A percentile compares a stretch with the other conserved stretches of the same genome.
These are phyloP conservation scores for Ormosia semicastrata DNA, from an alignment of 306 rosid genomes.

Conservation along the genomic window DNA sequence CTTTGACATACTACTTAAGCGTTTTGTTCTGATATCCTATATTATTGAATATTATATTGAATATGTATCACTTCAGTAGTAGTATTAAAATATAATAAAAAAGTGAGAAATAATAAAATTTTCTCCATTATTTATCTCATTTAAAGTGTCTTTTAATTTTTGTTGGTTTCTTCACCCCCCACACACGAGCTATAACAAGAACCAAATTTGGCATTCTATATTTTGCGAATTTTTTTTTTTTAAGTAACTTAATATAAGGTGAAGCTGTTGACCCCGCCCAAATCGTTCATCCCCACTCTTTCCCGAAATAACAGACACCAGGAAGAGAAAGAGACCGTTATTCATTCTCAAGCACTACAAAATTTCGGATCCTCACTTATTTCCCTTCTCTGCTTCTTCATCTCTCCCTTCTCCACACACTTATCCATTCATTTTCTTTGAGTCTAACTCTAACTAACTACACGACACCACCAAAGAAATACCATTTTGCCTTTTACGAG, in stretches of 20 bases:
- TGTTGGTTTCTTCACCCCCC: too few species aligned
- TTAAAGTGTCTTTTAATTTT: too few species aligned
- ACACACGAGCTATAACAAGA: too few species aligned
- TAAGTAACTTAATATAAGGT: background rate
- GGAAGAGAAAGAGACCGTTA: constrained; percentile 19
- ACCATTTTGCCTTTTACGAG: background rate
- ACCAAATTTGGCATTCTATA: background rate
- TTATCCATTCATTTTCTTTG: constrained; percentile 9
- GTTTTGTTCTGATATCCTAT: too few species aligned
- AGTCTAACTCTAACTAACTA: background rate
- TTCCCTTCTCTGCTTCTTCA: constrained; percentile 23
- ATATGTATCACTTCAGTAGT: too few species aligned
- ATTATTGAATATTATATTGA: too few species aligned
- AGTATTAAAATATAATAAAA: too few species aligned
- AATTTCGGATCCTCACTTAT: constrained; percentile 48
- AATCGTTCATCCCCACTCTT: constrained; percentile 32
- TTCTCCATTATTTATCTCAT: too few species aligned
- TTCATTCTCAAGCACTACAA: constrained; percentile 29
- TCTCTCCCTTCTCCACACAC: background rate
- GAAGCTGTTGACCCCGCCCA: constrained; percentile 29
- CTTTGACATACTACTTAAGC: too few species aligned
- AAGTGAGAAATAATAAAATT: too few species aligned
- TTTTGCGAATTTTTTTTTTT: background rate
- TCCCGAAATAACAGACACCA: constrained; percentile 19
- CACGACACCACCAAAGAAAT: background rate